These are phyloP conservation scores for Trametes elegans DNA, from an alignment of 768 basidiomycete species.

Conservation along the genomic window DNA sequence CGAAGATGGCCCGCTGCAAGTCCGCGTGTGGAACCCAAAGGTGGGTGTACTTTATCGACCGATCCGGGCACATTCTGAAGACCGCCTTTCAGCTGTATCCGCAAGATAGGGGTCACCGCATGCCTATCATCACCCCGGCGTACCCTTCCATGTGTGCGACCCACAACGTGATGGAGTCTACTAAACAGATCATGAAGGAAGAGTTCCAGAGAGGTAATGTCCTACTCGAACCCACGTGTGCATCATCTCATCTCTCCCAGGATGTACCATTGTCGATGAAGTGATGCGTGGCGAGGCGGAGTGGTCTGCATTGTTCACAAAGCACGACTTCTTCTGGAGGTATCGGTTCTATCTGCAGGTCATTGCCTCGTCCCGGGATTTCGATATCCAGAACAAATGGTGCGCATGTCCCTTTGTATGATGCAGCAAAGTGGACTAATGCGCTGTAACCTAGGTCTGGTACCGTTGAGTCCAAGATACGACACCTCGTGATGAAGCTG, in stretches of 20 bases:
- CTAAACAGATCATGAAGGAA: constrained; percentile 92
- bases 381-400: constrained; percentile 91
- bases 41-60: constrained; percentile 36
- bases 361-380: constrained; percentile 80
- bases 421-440: neutral
- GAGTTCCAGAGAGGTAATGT: constrained; percentile 86
- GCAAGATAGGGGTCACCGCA: constrained; percentile 86
- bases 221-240: neutral
- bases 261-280: constrained; percentile 89
- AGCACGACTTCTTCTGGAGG: constrained; percentile 96
- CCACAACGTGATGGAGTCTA: constrained; percentile 94
- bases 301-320: constrained; percentile 91
- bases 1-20: constrained; percentile 89
- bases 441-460: constrained; percentile 59
- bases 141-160: constrained; percentile 99
- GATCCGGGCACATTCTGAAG: neutral
- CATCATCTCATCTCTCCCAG: constrained; percentile 39
- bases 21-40: constrained; percentile 98
- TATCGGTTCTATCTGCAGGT: constrained; percentile 97
- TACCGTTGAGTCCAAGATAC: constrained; percentile 93
- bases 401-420: constrained; percentile 34
- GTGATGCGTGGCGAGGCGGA: constrained; percentile 79
- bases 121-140: constrained; percentile 99
- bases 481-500: constrained; percentile 96
- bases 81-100: constrained; percentile 73